Percentiles rank a stretch among this genome's conserved stretches.
These are phyloP conservation scores for Ceratobasidium sp. DNA, from an alignment of 1,284 basidiomycete species.

Conservation along the genomic window DNA sequence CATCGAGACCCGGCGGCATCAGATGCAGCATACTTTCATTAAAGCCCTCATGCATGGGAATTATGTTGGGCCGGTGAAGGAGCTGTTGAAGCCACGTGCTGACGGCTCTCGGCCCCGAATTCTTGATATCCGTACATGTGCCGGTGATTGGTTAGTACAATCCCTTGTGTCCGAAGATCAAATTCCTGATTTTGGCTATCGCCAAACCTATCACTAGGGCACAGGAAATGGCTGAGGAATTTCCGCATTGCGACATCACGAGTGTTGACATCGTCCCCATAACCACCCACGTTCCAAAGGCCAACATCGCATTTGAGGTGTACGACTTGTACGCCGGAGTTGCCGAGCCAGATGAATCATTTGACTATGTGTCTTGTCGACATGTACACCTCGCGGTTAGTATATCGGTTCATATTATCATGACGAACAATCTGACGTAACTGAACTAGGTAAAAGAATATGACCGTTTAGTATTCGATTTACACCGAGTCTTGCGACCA, in stretches of 20 bases:
- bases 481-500: constrained; percentile 27
- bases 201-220: no score
- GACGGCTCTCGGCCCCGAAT: constrained; percentile 31
- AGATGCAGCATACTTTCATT: constrained; percentile 39
- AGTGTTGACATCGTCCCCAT: constrained; percentile 30
- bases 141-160: constrained; percentile 29
- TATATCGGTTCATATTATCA: no score
- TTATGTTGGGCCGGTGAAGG: constrained; percentile 28
- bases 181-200: no score
- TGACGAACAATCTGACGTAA: no score
- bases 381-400: constrained; percentile 35
- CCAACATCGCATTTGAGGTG: constrained; percentile 35
- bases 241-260: constrained; percentile 37
- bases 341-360: constrained; percentile 34
- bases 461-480: constrained; percentile 36
- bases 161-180: no score
- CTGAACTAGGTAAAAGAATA: constrained; percentile 39
- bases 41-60: constrained; percentile 42
- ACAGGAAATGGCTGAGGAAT: constrained; percentile 40
- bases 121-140: constrained; percentile 36
- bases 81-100: constrained; percentile 20
- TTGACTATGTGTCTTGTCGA: constrained; percentile 42
- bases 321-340: constrained; percentile 39
- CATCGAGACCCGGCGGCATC: constrained; percentile 20
- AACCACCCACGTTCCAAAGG: constrained; percentile 8